Evolutionary conservation across 83 land plant species (phyloP).

Genomic region (Picea abies): DNA sequence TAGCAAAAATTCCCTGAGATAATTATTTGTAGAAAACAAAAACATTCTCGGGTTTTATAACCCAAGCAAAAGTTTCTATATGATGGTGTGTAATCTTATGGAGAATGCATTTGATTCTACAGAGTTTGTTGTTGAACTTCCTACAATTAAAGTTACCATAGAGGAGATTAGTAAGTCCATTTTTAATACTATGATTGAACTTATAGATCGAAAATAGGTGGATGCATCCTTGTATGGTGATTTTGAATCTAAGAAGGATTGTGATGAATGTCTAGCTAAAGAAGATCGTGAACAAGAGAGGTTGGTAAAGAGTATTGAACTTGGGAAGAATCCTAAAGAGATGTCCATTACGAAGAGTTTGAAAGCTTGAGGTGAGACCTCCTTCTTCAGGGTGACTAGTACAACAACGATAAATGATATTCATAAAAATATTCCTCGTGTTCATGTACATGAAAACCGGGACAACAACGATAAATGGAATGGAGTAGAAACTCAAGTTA

Average conservation of each 20-base stretch:
- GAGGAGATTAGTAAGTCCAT: conserved; percentile 78
- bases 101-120: no score
- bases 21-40: no score
- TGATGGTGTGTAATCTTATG: no score
- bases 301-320: conserved; percentile 79
- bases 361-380: conserved; percentile 90
- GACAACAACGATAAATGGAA: conserved; percentile 80
- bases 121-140: no score
- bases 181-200: conserved; percentile 88
- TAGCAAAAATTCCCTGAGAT: no score
- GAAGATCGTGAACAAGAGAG: conserved; percentile 90
- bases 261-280: conserved; percentile 94
- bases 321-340: conserved; percentile 87
- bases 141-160: no score
- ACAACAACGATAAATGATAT: conserved; percentile 71
- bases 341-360: conserved; percentile 41
- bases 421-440: conserved; percentile 30
- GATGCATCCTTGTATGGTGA: conserved; percentile 95
- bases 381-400: conserved; percentile 90
- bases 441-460: conserved; percentile 49
- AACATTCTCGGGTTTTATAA: no score
- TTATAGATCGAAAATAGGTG: conserved; percentile 83
- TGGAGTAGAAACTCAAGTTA: conserved; percentile 96
- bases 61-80: no score
- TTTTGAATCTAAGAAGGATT: conserved; percentile 90